phyloP scores from a whole-genome alignment of 495 filamentous ascomycete species.

The Xeromyces bisporus region DNA sequence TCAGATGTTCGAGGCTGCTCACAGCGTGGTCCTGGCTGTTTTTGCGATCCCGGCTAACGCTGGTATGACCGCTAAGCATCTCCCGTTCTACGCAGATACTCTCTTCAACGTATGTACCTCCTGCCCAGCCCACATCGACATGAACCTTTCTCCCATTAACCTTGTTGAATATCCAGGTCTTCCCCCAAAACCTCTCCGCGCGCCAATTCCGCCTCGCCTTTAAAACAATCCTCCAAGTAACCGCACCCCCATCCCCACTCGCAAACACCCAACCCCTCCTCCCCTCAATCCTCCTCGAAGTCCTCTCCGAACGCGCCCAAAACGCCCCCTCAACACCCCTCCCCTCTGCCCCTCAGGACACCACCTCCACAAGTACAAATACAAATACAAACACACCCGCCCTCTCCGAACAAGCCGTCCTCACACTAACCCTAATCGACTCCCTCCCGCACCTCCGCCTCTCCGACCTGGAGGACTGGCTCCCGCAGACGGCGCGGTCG shows the following conservation, averaged over 20 bases:
- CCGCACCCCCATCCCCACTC: constrained; percentile 64
- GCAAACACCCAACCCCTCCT: constrained; percentile 56
- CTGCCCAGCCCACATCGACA: not conserved
- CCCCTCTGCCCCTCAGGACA: constrained; percentile 15
- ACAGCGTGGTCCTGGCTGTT: constrained; percentile 68
- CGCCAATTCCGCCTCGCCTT: constrained; percentile 90
- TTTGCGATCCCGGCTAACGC: constrained; percentile 66
- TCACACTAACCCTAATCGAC: constrained; percentile 69
- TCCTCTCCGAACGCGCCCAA: constrained; percentile 52
- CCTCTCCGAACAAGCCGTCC: constrained; percentile 66
- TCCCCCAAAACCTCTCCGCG: constrained; percentile 66
- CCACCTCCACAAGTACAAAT: constrained; percentile 12
- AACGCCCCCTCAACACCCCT: constrained; percentile 36
- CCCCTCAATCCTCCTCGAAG: constrained; percentile 63
- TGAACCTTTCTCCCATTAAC: constrained; percentile 6
- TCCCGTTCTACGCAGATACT: constrained; percentile 75
- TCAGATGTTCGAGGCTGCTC: constrained; percentile 82
- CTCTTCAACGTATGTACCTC: constrained; percentile 46
- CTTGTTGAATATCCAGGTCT: constrained; percentile 30
- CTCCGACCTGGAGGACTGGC: constrained; percentile 56
- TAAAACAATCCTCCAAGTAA: constrained; percentile 71
- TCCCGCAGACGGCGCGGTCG: constrained; percentile 52
- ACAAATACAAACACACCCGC: constrained; percentile 15
- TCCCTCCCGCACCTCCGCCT: constrained; percentile 58
- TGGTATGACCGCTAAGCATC: constrained; percentile 48